These are phyloP conservation scores for Cryphonectria radicalis DNA, from an alignment of 2,329 filamentous ascomycete genomes.

Conservation along the genomic window DNA sequence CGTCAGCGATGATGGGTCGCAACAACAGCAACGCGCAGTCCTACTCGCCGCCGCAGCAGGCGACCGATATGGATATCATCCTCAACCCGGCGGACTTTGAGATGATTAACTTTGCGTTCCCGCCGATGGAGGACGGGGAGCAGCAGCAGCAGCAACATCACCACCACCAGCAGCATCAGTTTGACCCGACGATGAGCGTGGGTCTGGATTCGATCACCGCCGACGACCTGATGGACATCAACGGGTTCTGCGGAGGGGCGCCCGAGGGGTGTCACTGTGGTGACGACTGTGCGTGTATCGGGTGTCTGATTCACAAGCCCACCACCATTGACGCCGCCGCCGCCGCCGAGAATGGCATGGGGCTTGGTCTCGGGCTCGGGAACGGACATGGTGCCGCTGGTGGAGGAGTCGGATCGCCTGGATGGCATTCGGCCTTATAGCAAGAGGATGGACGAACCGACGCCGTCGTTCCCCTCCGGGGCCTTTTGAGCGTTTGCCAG, in stretches of 20 bases:
- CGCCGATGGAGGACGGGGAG: slow-evolving; percentile 8
- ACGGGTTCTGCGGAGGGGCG: slow-evolving; percentile 26
- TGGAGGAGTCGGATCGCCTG: not conserved
- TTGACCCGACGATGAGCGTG: slow-evolving; percentile 52
- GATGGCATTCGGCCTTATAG: not conserved
- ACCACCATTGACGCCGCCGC: not conserved
- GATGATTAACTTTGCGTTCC: slow-evolving; percentile 30
- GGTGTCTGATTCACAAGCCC: slow-evolving; percentile 56
- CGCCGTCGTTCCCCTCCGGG: not conserved
- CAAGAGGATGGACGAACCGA: not conserved
- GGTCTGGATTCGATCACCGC: slow-evolving; percentile 53
- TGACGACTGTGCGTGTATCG: slow-evolving; percentile 62
- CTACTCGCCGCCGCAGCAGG: slow-evolving; percentile 27
- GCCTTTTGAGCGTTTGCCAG: not conserved
- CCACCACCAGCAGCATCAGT: not conserved
- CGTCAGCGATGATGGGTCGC: slow-evolving; percentile 13
- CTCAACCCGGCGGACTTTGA: slow-evolving; percentile 30
- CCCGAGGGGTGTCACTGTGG: slow-evolving; percentile 55
- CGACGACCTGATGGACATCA: slow-evolving; percentile 22
- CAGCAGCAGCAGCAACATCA: not conserved
- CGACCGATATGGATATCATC: slow-evolving; percentile 28
- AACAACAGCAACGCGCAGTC: slow-evolving; percentile 14
- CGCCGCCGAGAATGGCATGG: slow-evolving; percentile 11
- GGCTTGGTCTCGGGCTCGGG: slow-evolving; percentile 11
- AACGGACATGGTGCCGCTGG: not conserved